phyloP scores from a whole-genome alignment of 1,284 basidiomycete species.

The Ustilago bromivora region DNA sequence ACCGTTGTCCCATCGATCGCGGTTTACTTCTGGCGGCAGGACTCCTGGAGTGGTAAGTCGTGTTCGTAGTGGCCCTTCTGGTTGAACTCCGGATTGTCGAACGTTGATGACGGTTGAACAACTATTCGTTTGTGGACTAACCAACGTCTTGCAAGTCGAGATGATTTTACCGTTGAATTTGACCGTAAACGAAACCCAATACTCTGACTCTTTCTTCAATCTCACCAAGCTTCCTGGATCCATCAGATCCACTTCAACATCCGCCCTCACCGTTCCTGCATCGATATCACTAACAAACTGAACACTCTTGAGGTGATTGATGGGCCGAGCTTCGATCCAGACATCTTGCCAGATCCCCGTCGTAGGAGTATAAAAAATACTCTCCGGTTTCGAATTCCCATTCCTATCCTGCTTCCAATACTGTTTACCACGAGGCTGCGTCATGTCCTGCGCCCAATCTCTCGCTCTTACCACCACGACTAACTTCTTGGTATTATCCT shows the following conservation, averaged over 20 bases:
- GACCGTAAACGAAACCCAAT: constrained; percentile 19
- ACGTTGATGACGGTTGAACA: constrained; percentile 35
- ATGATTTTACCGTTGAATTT: constrained; percentile 10
- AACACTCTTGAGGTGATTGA: constrained; percentile 23
- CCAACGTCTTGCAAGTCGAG: neutral
- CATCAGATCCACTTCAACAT: constrained; percentile 25
- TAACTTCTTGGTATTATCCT: neutral
- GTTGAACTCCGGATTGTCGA: constrained; percentile 18
- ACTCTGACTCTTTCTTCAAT: neutral
- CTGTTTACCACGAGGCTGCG: constrained; percentile 51
- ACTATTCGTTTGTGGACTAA: constrained; percentile 22
- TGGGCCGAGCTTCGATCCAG: constrained; percentile 38
- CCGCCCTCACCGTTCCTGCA: constrained; percentile 39
- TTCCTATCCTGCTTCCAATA: constrained; percentile 47
- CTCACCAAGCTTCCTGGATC: neutral
- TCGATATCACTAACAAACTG: constrained; percentile 45
- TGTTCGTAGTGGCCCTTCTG: constrained; percentile 17
- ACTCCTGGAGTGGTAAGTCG: constrained; percentile 19
- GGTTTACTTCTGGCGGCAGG: constrained; percentile 38
- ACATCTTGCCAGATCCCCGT: constrained; percentile 56
- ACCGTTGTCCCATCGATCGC: constrained; percentile 50
- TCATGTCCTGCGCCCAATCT: constrained; percentile 44
- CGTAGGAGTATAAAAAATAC: constrained; percentile 56
- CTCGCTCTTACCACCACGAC: constrained; percentile 33
- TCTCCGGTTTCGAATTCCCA: constrained; percentile 26